A percentile compares a stretch with the other conserved stretches of the same genome.
Conservation (phyloP, 1,139 yeast species). For the Kurtzmaniella quercitrusa region DNA sequence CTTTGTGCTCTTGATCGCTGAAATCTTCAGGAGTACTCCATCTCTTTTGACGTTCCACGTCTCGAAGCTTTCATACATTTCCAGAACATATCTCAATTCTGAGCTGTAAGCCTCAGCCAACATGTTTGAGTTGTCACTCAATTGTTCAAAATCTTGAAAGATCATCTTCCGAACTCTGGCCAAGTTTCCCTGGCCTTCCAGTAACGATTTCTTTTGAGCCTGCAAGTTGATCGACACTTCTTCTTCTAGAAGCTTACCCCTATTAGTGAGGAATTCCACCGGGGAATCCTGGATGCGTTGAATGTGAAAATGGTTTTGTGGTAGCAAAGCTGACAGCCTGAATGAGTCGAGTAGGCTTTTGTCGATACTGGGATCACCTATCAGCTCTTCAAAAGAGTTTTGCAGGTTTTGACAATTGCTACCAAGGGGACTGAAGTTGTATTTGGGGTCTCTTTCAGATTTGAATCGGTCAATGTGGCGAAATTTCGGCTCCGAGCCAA, state of each 20-base stretch:
- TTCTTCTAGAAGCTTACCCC: slow-evolving; percentile 18
- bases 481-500: not conserved
- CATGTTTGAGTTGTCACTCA: slow-evolving; percentile 43
- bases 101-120: slow-evolving; percentile 45
- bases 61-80: slow-evolving; percentile 30
- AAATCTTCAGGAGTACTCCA: slow-evolving; percentile 31
- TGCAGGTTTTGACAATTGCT: not conserved
- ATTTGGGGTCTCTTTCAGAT: not conserved
- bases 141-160: slow-evolving; percentile 24
- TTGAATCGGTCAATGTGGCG: not conserved
- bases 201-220: slow-evolving; percentile 20
- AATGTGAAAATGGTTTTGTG: not conserved
- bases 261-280: slow-evolving; percentile 27
- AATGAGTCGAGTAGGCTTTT: not conserved
- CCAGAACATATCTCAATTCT: slow-evolving; percentile 28
- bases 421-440: not conserved
- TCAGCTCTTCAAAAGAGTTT: not conserved
- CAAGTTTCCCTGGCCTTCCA: slow-evolving; percentile 30
- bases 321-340: not conserved
- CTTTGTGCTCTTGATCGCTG: slow-evolving; percentile 35
- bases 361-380: not conserved
- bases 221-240: slow-evolving; percentile 19
- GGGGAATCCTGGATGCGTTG: slow-evolving; percentile 19
- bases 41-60: slow-evolving; percentile 43
- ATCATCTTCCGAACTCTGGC: slow-evolving; percentile 24